Percentiles rank a stretch among this genome's conserved stretches.
These are phyloP conservation scores for Karstenula rhodostoma DNA, from an alignment of 2,329 filamentous ascomycete species.

Conservation along the genomic window DNA sequence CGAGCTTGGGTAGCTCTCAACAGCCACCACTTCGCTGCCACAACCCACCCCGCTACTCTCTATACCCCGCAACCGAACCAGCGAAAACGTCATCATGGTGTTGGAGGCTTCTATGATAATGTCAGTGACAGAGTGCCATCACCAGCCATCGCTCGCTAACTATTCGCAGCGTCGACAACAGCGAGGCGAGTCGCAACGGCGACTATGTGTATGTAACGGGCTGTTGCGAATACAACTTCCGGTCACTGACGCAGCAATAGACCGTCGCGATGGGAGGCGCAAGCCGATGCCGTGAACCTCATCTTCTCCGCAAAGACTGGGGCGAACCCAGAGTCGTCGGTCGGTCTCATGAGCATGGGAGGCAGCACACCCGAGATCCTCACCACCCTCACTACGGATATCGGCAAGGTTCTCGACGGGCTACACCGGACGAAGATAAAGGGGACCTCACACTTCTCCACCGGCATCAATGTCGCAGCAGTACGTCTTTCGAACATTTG, in stretches of 20 bases:
- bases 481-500: conserved; percentile 79
- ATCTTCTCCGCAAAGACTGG: conserved; percentile 96
- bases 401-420: conserved; percentile 93
- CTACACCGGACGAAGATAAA: conserved; percentile 84
- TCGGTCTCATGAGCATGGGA: conserved; percentile 98
- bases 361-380: conserved; percentile 97
- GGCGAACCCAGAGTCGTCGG: conserved; percentile 94
- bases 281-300: conserved; percentile 92
- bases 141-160: conserved; percentile 31
- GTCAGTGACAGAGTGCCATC: conserved; percentile 45
- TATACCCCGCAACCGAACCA: conserved; percentile 12
- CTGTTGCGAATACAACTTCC: conserved; percentile 12
- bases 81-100: conserved; percentile 75
- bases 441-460: conserved; percentile 86
- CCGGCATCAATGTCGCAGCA: conserved; percentile 92
- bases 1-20: conserved; percentile 19
- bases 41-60: conserved; percentile 17
- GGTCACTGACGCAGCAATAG: conserved; percentile 61
- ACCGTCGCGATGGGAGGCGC: conserved; percentile 94
- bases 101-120: conserved; percentile 99
- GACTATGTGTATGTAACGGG: conserved; percentile 70
- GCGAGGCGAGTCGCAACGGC: conserved; percentile 96
- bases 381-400: conserved; percentile 94
- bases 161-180: conserved; percentile 83
- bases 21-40: conserved; percentile 12